phyloP scores from a whole-genome alignment of 495 filamentous ascomycete genomes.

The Lasiosphaeriaceae sp. region DNA sequence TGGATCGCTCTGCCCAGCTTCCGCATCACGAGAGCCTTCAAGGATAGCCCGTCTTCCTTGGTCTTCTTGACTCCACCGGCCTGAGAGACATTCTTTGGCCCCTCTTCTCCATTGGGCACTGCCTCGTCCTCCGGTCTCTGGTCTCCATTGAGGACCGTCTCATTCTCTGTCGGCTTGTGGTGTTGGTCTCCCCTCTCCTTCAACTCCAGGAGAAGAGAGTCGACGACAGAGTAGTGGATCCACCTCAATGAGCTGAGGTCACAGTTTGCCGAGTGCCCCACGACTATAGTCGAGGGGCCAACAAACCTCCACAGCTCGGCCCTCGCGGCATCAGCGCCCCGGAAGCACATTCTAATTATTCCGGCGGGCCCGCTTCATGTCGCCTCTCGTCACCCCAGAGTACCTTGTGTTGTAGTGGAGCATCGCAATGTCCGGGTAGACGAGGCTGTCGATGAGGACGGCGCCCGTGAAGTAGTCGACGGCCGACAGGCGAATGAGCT shows the following conservation, averaged over 20 bases:
- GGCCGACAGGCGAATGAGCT: slow-evolving; percentile 41
- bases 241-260: slow-evolving; percentile 23
- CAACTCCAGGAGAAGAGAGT: background rate
- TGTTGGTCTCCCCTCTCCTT: background rate
- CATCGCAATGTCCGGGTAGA: slow-evolving; percentile 35
- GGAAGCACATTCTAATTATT: background rate
- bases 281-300: slow-evolving; percentile 32
- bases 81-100: background rate
- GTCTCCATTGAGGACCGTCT: too few relatives aligned
- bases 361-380: slow-evolving; percentile 21
- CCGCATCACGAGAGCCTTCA: slow-evolving; percentile 28
- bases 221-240: background rate
- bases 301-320: slow-evolving; percentile 32
- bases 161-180: too few relatives aligned
- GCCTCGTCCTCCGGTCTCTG: background rate
- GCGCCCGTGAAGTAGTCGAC: slow-evolving; percentile 44
- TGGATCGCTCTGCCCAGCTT: slow-evolving; percentile 33
- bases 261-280: slow-evolving; percentile 25
- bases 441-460: slow-evolving; percentile 40
- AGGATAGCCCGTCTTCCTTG: slow-evolving; percentile 12
- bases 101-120: background rate
- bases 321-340: slow-evolving; percentile 32
- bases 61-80: background rate
- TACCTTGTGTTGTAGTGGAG: slow-evolving; percentile 36
- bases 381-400: slow-evolving; percentile 31